Percentiles rank a stretch among this genome's conserved stretches.
These are phyloP conservation scores for Ascomycota sp. DNA, from an alignment of 2,329 filamentous ascomycete genomes.

Conservation along the genomic window DNA sequence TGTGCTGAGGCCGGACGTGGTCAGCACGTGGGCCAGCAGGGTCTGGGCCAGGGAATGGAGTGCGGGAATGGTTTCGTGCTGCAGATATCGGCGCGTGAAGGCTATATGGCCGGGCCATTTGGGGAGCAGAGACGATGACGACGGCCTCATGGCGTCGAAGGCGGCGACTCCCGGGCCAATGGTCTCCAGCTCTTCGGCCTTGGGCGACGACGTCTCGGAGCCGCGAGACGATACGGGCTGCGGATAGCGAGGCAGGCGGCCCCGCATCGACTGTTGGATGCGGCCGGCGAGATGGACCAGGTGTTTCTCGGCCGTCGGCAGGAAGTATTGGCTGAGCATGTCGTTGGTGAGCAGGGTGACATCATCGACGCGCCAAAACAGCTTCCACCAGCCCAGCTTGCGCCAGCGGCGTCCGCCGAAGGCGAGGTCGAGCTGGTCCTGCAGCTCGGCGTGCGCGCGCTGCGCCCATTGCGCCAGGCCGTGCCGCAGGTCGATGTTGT, in stretches of 20 bases:
- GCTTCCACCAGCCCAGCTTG: slow-evolving; percentile 77
- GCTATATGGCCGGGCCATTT: slow-evolving; percentile 62
- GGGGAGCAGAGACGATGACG: slow-evolving; percentile 7
- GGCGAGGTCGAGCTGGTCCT: slow-evolving; percentile 56
- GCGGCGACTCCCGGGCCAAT: too few species aligned
- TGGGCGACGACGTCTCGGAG: slow-evolving; percentile 5
- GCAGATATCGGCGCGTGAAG: slow-evolving; percentile 44
- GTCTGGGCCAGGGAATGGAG: slow-evolving; percentile 54
- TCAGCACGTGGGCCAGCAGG: slow-evolving; percentile 55
- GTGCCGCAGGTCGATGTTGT: slow-evolving; percentile 24
- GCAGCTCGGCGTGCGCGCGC: slow-evolving; percentile 62
- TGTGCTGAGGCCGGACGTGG: slow-evolving; percentile 43
- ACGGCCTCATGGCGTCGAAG: too few species aligned
- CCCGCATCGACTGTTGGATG: slow-evolving; percentile 30
- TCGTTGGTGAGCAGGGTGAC: slow-evolving; percentile 67
- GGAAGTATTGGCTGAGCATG: slow-evolving; percentile 56
- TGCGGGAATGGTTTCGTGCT: slow-evolving; percentile 45
- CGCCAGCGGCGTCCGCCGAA: slow-evolving; percentile 62
- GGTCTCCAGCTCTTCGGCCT: too few species aligned
- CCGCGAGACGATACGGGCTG: slow-evolving; percentile 13
- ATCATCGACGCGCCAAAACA: slow-evolving; percentile 89
- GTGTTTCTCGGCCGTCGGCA: slow-evolving; percentile 57
- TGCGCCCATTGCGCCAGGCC: slow-evolving; percentile 57
- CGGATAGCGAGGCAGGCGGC: slow-evolving; percentile 10
- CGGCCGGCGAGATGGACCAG: slow-evolving; percentile 69